A percentile compares a stretch with the other conserved stretches of the same genome.
phyloP scores from a whole-genome alignment of 768 basidiomycete genomes.

The Lentinula lateritia region DNA sequence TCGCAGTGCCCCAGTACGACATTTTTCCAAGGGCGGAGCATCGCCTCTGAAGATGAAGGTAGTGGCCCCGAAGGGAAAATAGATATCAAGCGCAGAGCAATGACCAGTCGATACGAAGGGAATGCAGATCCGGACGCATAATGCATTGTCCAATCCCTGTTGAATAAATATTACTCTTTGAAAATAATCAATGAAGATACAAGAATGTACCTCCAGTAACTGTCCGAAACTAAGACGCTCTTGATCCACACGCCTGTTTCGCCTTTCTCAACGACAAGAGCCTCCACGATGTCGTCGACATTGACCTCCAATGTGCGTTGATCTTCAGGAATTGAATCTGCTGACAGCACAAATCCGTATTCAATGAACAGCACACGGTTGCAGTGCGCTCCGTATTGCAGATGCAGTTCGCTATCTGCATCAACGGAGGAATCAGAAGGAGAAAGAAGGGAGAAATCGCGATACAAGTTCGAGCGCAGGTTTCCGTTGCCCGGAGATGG shows the following conservation, averaged over 20 bases:
- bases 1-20: slow-evolving; percentile 43
- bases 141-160: slow-evolving; percentile 80
- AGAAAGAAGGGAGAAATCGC: slow-evolving; percentile 48
- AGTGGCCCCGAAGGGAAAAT: slow-evolving; percentile 26
- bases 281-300: slow-evolving; percentile 49
- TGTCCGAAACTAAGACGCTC: slow-evolving; percentile 48
- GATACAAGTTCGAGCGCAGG: slow-evolving; percentile 28
- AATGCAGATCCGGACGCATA: slow-evolving; percentile 51
- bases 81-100: slow-evolving; percentile 63
- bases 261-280: slow-evolving; percentile 40
- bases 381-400: slow-evolving; percentile 77
- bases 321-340: slow-evolving; percentile 20
- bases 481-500: slow-evolving; percentile 20
- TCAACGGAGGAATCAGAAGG: slow-evolving; percentile 34
- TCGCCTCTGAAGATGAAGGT: slow-evolving; percentile 18
- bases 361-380: slow-evolving; percentile 79
- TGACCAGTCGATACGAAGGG: slow-evolving; percentile 78
- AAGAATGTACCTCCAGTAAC: slow-evolving; percentile 77
- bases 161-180: neutral
- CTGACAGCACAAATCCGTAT: slow-evolving; percentile 73
- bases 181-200: neutral
- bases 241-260: slow-evolving; percentile 40
- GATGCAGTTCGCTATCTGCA: slow-evolving; percentile 60
- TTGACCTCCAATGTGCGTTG: slow-evolving; percentile 51
- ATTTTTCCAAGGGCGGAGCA: slow-evolving; percentile 46